phyloP scores from a whole-genome alignment of 1,284 basidiomycete species.

The Ustilago loliicola region DNA sequence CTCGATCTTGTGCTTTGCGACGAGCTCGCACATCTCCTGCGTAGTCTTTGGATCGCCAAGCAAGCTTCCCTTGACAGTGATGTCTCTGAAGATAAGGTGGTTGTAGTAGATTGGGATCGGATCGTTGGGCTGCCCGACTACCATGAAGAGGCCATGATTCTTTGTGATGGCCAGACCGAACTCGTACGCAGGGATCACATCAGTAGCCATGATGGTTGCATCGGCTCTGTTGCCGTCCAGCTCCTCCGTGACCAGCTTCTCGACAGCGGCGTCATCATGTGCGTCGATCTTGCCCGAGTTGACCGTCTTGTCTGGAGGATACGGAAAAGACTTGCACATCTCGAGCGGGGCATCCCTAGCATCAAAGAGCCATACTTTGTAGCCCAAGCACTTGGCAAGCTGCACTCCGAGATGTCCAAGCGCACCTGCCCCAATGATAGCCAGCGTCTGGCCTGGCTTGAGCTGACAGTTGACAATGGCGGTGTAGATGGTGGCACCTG shows the following conservation, averaged over 20 bases:
- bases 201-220: constrained; percentile 48
- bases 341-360: constrained; percentile 41
- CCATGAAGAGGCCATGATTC: constrained; percentile 50
- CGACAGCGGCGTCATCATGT: constrained; percentile 18
- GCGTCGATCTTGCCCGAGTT: constrained; percentile 43
- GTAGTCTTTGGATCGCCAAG: constrained; percentile 47
- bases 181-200: constrained; percentile 38
- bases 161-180: constrained; percentile 47
- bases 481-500: constrained; percentile 71
- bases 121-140: constrained; percentile 52
- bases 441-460: constrained; percentile 66
- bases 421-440: constrained; percentile 72
- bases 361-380: constrained; percentile 65
- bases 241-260: constrained; percentile 19
- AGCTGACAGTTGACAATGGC: constrained; percentile 65
- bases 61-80: constrained; percentile 49
- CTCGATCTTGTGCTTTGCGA: constrained; percentile 42
- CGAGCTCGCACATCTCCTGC: constrained; percentile 56
- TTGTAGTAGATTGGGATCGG: constrained; percentile 53
- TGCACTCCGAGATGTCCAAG: constrained; percentile 70
- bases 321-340: constrained; percentile 37
- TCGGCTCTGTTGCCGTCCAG: constrained; percentile 46
- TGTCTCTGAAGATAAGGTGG: constrained; percentile 56
- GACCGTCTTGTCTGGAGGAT: constrained; percentile 44
- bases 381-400: constrained; percentile 68